Conservation (phyloP, 345 rosid species). For the Camelina laxa region DNA sequence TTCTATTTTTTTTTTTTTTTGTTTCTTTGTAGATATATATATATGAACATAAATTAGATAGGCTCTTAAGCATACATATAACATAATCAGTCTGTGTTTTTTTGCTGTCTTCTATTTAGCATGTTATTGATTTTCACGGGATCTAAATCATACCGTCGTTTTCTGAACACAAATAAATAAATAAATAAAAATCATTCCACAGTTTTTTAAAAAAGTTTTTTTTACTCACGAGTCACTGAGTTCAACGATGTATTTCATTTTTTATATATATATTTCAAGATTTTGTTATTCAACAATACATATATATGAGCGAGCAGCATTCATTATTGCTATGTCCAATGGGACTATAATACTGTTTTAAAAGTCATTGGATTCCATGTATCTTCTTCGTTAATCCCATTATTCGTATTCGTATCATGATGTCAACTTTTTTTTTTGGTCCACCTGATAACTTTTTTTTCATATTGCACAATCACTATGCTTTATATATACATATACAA, state of each 20-base stretch:
- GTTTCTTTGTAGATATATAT: neutral
- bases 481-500: neutral
- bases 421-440: conserved; percentile 38
- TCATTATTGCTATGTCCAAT: conserved; percentile 15
- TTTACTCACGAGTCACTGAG: neutral
- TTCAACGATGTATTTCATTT: neutral
- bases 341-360: conserved; percentile 13
- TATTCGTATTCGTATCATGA: conserved; percentile 27
- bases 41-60: neutral
- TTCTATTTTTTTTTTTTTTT: neutral
- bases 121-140: neutral
- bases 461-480: conserved; percentile 17
- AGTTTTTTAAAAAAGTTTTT: neutral
- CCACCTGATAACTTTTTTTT: conserved; percentile 33
- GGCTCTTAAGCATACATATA: neutral
- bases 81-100: conserved; percentile 4
- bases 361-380: conserved; percentile 42
- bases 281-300: conserved; percentile 2
- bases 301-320: neutral
- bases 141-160: neutral
- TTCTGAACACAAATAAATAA: neutral
- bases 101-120: conserved; percentile 1
- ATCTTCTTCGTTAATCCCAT: conserved; percentile 22
- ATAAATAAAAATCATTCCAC: neutral
- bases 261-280: neutral